Conservation (phyloP, 1,284 basidiomycete genomes). For the Irpex rosettiformis region DNA sequence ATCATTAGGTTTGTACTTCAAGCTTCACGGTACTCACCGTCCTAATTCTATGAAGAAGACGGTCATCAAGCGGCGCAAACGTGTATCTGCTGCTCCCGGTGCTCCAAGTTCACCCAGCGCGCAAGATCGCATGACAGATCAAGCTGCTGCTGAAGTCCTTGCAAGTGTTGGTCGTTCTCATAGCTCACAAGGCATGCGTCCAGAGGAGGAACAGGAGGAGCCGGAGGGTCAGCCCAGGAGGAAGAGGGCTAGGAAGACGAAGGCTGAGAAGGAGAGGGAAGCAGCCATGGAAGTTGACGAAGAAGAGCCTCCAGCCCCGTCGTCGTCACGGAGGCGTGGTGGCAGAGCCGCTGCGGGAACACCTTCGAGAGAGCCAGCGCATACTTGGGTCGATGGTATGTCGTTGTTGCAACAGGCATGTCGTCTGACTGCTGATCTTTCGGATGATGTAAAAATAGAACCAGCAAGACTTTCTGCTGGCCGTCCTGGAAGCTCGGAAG, state of each 20-base stretch:
- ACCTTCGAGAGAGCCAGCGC: constrained; percentile 5
- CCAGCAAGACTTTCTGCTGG: constrained; percentile 4
- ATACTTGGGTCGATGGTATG: constrained; percentile 5
- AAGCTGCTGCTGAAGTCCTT: constrained; percentile 79
- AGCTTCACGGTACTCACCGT: constrained; percentile 94
- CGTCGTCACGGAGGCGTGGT: constrained; percentile 22
- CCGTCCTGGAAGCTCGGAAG: constrained; percentile 3
- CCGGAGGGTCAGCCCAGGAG: constrained; percentile 47
- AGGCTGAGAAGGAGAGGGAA: constrained; percentile 40
- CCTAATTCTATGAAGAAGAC: constrained; percentile 99
- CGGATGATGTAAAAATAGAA: constrained; percentile 5
- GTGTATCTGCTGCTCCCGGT: constrained; percentile 78
- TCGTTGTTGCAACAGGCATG: constrained; percentile 5
- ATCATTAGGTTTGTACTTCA: constrained; percentile 87
- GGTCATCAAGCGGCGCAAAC: constrained; percentile 96
- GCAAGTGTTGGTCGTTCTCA: constrained; percentile 68
- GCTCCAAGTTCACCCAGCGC: constrained; percentile 25
- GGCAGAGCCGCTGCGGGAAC: constrained; percentile 12
- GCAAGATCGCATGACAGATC: constrained; percentile 63
- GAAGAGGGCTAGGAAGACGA: constrained; percentile 48
- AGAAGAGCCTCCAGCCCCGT: constrained; percentile 35
- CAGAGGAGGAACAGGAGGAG: constrained; percentile 56
- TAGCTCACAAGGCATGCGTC: constrained; percentile 31
- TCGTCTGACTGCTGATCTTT: constrained; percentile 6
- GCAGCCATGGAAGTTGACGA: constrained; percentile 39